These are phyloP conservation scores for Alternaria ventricosa DNA, from an alignment of 2,329 filamentous ascomycete genomes.

Conservation along the genomic window DNA sequence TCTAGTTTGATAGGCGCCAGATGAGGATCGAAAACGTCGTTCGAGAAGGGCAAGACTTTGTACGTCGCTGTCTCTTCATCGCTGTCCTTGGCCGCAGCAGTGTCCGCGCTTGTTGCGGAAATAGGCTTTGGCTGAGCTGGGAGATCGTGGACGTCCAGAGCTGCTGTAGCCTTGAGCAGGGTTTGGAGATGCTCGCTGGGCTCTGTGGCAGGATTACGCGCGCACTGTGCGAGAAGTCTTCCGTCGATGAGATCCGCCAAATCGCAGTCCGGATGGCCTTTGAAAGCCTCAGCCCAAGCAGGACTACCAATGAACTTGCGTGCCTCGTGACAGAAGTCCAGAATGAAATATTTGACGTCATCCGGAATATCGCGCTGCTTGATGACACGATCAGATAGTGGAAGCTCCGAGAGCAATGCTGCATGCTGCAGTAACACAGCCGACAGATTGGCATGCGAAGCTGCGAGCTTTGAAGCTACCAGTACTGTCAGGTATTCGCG, in stretches of 20 bases:
- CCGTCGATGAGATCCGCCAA: constrained; percentile 65
- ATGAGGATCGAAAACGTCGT: constrained; percentile 57
- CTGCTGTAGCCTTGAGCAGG: constrained; percentile 27
- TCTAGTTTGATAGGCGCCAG: constrained; percentile 53
- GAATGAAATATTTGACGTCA: constrained; percentile 36
- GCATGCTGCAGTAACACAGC: constrained; percentile 54
- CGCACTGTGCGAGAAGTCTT: constrained; percentile 46
- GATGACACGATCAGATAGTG: constrained; percentile 49
- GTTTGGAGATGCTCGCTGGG: constrained; percentile 25
- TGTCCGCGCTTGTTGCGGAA: not conserved
- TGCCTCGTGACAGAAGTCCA: constrained; percentile 51
- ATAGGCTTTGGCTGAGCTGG: constrained; percentile 15
- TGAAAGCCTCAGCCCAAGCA: constrained; percentile 44
- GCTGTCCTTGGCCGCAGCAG: constrained; percentile 7
- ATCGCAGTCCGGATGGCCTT: constrained; percentile 48
- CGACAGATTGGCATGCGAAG: constrained; percentile 38
- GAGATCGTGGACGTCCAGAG: constrained; percentile 23
- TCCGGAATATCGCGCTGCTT: constrained; percentile 39
- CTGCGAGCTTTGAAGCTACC: constrained; percentile 43
- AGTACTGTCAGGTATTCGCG: constrained; percentile 44
- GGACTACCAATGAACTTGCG: constrained; percentile 46
- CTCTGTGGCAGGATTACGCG: constrained; percentile 23
- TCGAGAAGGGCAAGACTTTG: constrained; percentile 56
- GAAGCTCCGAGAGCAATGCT: constrained; percentile 50
- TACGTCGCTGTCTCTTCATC: constrained; percentile 23